Percentiles rank a stretch among this genome's conserved stretches.
These are phyloP conservation scores for Venturia pyrina DNA, from an alignment of 2,329 filamentous ascomycete genomes.

Conservation along the genomic window DNA sequence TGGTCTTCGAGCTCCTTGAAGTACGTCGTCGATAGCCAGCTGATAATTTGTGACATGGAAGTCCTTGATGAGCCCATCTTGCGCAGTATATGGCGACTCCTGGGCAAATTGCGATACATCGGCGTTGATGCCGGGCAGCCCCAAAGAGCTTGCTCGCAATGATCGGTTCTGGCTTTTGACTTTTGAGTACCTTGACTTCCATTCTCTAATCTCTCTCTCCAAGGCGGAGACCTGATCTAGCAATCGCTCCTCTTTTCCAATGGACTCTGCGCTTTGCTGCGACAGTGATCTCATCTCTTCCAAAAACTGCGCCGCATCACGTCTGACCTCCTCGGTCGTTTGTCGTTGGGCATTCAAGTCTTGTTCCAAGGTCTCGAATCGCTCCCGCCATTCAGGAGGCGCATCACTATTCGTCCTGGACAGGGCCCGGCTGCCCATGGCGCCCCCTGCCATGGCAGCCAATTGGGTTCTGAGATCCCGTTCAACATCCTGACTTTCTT, in stretches of 20 bases:
- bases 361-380: constrained; percentile 35
- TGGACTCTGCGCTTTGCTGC: constrained; percentile 64
- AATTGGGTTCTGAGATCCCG: constrained; percentile 13
- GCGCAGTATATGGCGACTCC: constrained; percentile 57
- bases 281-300: constrained; percentile 84
- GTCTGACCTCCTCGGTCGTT: constrained; percentile 76
- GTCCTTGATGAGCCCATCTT: constrained; percentile 75
- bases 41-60: constrained; percentile 93
- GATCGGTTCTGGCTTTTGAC: constrained; percentile 79
- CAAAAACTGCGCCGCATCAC: constrained; percentile 73
- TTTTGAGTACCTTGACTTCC: constrained; percentile 82
- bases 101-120: constrained; percentile 59
- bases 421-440: neutral
- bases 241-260: constrained; percentile 73
- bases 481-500: constrained; percentile 15
- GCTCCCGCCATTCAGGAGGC: constrained; percentile 24
- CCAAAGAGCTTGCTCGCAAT: constrained; percentile 70
- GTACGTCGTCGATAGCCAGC: constrained; percentile 81
- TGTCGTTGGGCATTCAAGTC: constrained; percentile 70
- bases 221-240: constrained; percentile 64
- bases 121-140: constrained; percentile 46
- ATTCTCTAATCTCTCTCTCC: constrained; percentile 75
- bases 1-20: constrained; percentile 65
- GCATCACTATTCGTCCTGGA: constrained; percentile 14
- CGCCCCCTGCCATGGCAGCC: neutral